These are phyloP conservation scores for Flaveria robusta DNA, from an alignment of 129 eudicot species.

Conservation along the genomic window DNA sequence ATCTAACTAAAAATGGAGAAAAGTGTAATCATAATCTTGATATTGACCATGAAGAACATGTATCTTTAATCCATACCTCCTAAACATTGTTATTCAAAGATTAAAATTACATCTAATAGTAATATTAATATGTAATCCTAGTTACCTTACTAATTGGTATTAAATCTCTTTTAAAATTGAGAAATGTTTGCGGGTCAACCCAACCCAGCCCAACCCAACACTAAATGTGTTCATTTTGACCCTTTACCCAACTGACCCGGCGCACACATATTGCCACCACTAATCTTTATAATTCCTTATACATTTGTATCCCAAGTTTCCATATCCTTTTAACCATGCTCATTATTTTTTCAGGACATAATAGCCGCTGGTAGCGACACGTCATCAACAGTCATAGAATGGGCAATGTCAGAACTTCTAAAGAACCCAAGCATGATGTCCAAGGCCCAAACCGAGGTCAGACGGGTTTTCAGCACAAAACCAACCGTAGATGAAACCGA, in stretches of 20 bases:
- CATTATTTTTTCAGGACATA: slow-evolving; percentile 26
- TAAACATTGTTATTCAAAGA: background rate
- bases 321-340: background rate
- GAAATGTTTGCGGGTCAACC: background rate
- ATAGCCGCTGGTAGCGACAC: slow-evolving; percentile 39
- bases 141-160: background rate
- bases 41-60: background rate
- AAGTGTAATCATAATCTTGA: background rate
- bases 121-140: background rate
- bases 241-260: background rate
- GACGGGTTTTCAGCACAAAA: slow-evolving; percentile 29
- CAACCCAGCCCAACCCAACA: background rate
- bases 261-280: slow-evolving; percentile 9
- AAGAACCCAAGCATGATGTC: slow-evolving; percentile 37
- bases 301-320: background rate
- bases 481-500: slow-evolving; percentile 29
- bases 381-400: slow-evolving; percentile 40
- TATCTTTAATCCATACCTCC: background rate
- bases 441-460: slow-evolving; percentile 27
- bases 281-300: background rate
- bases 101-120: background rate
- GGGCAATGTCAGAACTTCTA: slow-evolving; percentile 40
- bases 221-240: background rate
- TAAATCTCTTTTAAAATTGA: background rate
- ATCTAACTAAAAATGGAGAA: background rate